These are phyloP conservation scores for Aureobasidium subglaciale DNA, from an alignment of 2,329 filamentous ascomycete species.

Conservation along the genomic window DNA sequence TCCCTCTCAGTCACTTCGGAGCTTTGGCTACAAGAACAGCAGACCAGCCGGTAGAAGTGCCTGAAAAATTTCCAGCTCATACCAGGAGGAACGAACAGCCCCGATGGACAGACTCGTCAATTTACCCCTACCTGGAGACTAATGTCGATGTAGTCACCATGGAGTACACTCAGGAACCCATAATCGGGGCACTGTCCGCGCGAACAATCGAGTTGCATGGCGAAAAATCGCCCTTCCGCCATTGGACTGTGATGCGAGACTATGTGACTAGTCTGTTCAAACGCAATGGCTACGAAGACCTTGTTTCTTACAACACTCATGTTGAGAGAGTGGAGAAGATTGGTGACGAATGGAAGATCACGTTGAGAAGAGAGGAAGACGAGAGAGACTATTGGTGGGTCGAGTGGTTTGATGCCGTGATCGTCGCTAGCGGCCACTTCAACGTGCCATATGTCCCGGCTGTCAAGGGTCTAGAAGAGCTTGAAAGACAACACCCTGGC, in stretches of 20 bases:
- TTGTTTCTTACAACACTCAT: constrained; percentile 51
- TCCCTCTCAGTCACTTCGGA: constrained; percentile 39
- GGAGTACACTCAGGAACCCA: constrained; percentile 52
- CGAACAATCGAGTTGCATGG: constrained; percentile 46
- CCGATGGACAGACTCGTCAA: constrained; percentile 51
- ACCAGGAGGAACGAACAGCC: constrained; percentile 37
- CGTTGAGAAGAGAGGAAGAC: constrained; percentile 40
- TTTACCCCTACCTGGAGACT: constrained; percentile 59
- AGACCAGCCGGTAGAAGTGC: constrained; percentile 44
- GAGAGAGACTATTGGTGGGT: constrained; percentile 31
- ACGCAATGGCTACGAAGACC: constrained; percentile 47
- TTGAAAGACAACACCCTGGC: constrained; percentile 41
- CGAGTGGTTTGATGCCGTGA: constrained; percentile 55
- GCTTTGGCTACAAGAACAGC: constrained; percentile 42
- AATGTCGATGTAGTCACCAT: constrained; percentile 55
- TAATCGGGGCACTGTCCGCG: constrained; percentile 39
- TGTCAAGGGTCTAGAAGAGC: constrained; percentile 43
- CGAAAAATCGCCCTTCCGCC: constrained; percentile 53
- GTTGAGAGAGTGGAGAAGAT: constrained; percentile 53
- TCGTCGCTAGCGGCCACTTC: constrained; percentile 56
- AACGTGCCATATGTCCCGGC: constrained; percentile 50
- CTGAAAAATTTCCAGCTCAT: constrained; percentile 41
- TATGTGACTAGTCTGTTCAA: constrained; percentile 49
- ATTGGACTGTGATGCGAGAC: constrained; percentile 50
- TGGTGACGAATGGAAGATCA: constrained; percentile 18